Base-by-base conservation (phyloP, 768 basidiomycete species). In the Tephrocybe sp. region DNA sequence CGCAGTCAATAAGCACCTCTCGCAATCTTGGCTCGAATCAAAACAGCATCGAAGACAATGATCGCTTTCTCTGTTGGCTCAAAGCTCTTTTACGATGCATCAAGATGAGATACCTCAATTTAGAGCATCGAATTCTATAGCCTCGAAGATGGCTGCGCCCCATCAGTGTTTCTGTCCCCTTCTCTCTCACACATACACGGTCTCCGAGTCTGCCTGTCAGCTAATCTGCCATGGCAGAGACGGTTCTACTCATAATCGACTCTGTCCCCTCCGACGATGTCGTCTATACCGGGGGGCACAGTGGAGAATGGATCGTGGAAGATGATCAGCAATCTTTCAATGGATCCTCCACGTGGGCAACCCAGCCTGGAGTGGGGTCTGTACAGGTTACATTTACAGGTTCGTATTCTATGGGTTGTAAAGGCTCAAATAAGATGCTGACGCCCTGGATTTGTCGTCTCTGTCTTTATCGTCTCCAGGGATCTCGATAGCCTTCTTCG, bases 331-430 rank as follows among this genome's bases (percentile, higher is more conserved):
- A 20, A 3, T 51, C 33, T 42, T 51, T 45, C 17, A 31, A n/a
- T 4, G 20, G 44, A 17, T 14, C 41, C 17, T 36, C 26, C 3
- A 23, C 40, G 10, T 48, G 38, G 47, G 38, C 38, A 34, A 23
- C 32, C 12, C 13, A 13, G 26, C 23, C 9, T 20, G 23, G 22
- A 43, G 23, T 17, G 7, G 42, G 36, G 16, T 44, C 42, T 4
- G 6, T 51, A 19, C 11, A 45, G 11, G 20, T 45, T 30, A 51
- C 43, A 2, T 51, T 51, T 31, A 39, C 11, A 22, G 49, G 49
- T 51, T 20, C 11, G 36, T 39, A 26, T 19, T 7, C 8, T 41
- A 6, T 34, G 12, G 22, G 7, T 26, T 7, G 1, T 51, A n/a
- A 16, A 10, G 10, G 11, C 20, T 12, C 13, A 13, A 4, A 26